Percentiles rank a stretch among this genome's conserved stretches.
phyloP scores from a whole-genome alignment of 495 filamentous ascomycete species.

The Aspergillus diversus region DNA sequence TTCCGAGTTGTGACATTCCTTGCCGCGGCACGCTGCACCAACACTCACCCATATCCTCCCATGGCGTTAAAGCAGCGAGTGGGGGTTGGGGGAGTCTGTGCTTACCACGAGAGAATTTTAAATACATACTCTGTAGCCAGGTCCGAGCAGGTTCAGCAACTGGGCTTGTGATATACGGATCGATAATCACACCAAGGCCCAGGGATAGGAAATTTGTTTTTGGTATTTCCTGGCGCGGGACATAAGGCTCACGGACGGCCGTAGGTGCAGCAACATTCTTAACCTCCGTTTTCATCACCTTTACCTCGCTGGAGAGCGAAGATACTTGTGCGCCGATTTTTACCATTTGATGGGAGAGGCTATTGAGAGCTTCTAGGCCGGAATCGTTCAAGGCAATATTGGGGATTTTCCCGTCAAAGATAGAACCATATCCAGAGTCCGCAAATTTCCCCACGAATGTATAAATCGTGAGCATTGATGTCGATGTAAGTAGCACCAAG shows the following conservation, averaged over 20 bases:
- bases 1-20: slow-evolving; percentile 45
- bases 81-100: slow-evolving; percentile 27
- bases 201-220: slow-evolving; percentile 45
- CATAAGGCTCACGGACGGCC: slow-evolving; percentile 10
- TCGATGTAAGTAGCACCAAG: slow-evolving; percentile 12
- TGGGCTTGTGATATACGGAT: slow-evolving; percentile 41
- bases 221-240: slow-evolving; percentile 16
- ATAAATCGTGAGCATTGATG: slow-evolving; percentile 18
- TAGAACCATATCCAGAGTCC: slow-evolving; percentile 11
- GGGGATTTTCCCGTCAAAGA: slow-evolving; percentile 6
- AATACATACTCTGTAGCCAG: slow-evolving; percentile 14
- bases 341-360: slow-evolving; percentile 36
- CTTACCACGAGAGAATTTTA: background rate
- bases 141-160: slow-evolving; percentile 24
- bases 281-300: slow-evolving; percentile 30
- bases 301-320: slow-evolving; percentile 41
- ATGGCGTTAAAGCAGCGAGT: slow-evolving; percentile 38
- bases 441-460: slow-evolving; percentile 6
- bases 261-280: slow-evolving; percentile 30
- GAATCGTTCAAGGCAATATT: slow-evolving; percentile 28
- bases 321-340: slow-evolving; percentile 39
- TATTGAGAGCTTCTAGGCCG: slow-evolving; percentile 29
- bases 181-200: slow-evolving; percentile 39
- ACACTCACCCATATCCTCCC: slow-evolving; percentile 52
- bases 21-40: slow-evolving; percentile 47